These are phyloP conservation scores for Delitschia confertaspora DNA, from an alignment of 495 filamentous ascomycete genomes.

Conservation along the genomic window DNA sequence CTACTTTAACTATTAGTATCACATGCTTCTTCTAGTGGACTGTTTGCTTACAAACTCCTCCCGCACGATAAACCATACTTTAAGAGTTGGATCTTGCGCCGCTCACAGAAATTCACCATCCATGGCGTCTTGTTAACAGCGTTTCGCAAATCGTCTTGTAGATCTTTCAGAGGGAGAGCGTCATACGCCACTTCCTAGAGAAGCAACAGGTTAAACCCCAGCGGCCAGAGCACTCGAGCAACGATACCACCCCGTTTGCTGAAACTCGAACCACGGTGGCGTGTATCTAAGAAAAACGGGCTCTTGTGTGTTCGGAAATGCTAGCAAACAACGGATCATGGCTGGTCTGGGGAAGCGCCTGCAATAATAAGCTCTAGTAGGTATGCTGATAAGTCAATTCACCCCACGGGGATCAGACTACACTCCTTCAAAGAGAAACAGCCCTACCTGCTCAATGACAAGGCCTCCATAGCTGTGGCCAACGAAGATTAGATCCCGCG, in stretches of 20 bases:
- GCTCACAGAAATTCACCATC: constrained; percentile 1
- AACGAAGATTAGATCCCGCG: background rate
- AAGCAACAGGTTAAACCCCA: background rate
- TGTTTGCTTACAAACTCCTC: background rate
- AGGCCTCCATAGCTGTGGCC: constrained; percentile 4
- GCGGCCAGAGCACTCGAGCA: background rate
- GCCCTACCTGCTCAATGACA: constrained; percentile 2
- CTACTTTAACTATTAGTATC: background rate
- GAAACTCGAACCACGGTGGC: background rate
- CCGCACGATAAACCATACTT: background rate
- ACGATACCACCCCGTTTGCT: background rate
- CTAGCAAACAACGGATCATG: background rate
- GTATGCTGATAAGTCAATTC: too few species aligned
- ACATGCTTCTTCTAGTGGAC: too few species aligned
- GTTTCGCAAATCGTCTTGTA: background rate
- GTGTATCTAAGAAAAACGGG: background rate
- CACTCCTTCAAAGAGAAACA: background rate
- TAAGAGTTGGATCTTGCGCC: background rate
- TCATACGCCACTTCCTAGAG: constrained; percentile 1
- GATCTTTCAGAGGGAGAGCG: background rate
- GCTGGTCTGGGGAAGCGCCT: background rate
- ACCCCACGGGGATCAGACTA: too few species aligned
- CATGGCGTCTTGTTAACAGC: background rate
- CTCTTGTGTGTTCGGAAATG: background rate
- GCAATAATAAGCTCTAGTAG: too few species aligned